Evolutionary conservation across 768 basidiomycete genomes (phyloP).

Genomic region (Tylopilus felleus): DNA sequence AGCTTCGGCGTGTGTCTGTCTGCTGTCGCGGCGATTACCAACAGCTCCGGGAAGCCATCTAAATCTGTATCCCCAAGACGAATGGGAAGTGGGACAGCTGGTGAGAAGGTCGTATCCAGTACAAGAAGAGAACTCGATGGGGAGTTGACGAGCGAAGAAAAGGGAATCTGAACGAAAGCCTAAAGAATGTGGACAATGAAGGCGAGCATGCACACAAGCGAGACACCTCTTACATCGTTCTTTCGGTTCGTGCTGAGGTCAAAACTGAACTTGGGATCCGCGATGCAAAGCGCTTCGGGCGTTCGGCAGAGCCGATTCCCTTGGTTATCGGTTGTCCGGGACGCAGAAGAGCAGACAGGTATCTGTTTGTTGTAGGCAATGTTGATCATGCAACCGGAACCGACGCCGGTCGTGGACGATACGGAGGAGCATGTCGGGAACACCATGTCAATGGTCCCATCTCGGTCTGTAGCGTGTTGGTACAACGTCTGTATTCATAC

Average conservation of each 20-base stretch:
- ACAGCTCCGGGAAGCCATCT: slow-evolving; percentile 91
- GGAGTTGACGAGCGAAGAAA: slow-evolving; percentile 55
- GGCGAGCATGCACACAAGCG: not conserved
- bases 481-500: not conserved
- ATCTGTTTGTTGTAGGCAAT: slow-evolving; percentile 93
- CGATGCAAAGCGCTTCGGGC: slow-evolving; percentile 76
- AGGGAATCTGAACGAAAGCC: slow-evolving; percentile 65
- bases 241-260: slow-evolving; percentile 50
- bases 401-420: slow-evolving; percentile 66
- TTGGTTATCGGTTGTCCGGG: slow-evolving; percentile 44
- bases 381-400: slow-evolving; percentile 77
- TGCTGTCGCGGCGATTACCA: slow-evolving; percentile 51
- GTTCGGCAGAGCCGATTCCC: slow-evolving; percentile 62
- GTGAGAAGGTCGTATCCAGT: slow-evolving; percentile 59
- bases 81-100: slow-evolving; percentile 71
- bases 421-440: slow-evolving; percentile 79
- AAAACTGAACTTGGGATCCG: slow-evolving; percentile 79
- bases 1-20: slow-evolving; percentile 54
- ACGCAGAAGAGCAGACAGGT: slow-evolving; percentile 66
- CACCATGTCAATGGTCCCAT: slow-evolving; percentile 95
- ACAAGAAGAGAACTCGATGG: slow-evolving; percentile 59
- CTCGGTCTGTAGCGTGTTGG: slow-evolving; percentile 58
- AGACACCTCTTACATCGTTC: slow-evolving; percentile 45
- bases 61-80: slow-evolving; percentile 87
- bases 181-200: slow-evolving; percentile 26